These are phyloP conservation scores for Colletotrichum gloeosporioides DNA, from an alignment of 2,329 filamentous ascomycete genomes.

Conservation along the genomic window DNA sequence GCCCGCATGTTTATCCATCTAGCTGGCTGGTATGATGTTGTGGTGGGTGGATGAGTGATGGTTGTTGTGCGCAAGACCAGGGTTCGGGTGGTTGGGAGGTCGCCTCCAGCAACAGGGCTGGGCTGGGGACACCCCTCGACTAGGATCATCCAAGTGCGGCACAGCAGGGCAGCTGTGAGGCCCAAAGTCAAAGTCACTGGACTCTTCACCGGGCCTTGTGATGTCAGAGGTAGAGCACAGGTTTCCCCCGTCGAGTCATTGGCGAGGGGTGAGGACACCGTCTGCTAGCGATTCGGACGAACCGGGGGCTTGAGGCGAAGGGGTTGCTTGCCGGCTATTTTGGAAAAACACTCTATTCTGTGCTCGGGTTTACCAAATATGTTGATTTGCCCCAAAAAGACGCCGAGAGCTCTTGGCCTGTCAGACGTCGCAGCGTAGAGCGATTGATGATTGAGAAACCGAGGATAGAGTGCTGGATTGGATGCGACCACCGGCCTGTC, in stretches of 20 bases:
- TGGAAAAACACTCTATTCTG: slow-evolving; percentile 2
- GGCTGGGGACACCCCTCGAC: slow-evolving; percentile 9
- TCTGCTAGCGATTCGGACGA: slow-evolving; percentile 7
- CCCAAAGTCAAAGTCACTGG: not conserved
- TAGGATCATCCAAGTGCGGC: slow-evolving; percentile 2
- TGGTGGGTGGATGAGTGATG: slow-evolving; percentile 16
- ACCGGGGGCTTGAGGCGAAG: not conserved
- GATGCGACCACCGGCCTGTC: slow-evolving; percentile 7
- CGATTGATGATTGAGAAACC: not conserved
- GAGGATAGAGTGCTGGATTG: slow-evolving; percentile 9
- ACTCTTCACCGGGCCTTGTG: not conserved
- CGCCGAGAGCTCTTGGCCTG: not conserved
- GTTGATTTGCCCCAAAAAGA: not conserved
- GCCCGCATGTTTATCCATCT: not conserved
- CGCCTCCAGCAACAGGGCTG: slow-evolving; percentile 3
- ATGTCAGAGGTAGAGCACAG: slow-evolving; percentile 16
- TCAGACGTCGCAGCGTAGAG: slow-evolving; percentile 5
- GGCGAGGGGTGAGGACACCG: not conserved
- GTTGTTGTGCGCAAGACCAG: not conserved
- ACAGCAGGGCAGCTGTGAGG: not conserved
- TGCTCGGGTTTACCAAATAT: not conserved
- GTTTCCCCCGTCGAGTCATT: slow-evolving; percentile 13
- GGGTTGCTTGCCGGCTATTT: slow-evolving; percentile 1
- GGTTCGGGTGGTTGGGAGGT: slow-evolving; percentile 9
- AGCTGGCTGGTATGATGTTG: not conserved